A percentile compares a stretch with the other conserved stretches of the same genome.
These are phyloP conservation scores for Hypoxylon sp. DNA, from an alignment of 2,329 filamentous ascomycete species.

Conservation along the genomic window DNA sequence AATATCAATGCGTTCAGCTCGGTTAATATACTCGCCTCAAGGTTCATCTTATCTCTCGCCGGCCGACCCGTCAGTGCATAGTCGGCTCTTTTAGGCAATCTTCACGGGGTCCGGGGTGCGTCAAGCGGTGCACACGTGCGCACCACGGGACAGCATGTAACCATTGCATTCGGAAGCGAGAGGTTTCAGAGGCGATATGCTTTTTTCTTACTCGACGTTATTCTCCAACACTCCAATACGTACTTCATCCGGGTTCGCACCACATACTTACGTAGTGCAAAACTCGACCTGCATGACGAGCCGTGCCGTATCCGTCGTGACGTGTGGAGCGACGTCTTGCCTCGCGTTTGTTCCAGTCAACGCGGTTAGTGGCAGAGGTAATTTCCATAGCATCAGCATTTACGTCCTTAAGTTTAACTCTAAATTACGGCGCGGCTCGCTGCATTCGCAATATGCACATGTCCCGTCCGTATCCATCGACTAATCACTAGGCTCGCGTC, in stretches of 20 bases:
- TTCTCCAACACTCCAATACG: slow-evolving; percentile 3
- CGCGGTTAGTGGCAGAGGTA: slow-evolving; percentile 36
- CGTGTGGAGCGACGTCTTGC: slow-evolving; percentile 2
- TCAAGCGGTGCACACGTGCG: slow-evolving; percentile 44
- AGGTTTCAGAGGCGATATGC: slow-evolving; percentile 24
- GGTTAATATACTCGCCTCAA: slow-evolving; percentile 27
- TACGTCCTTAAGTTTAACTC: slow-evolving; percentile 36
- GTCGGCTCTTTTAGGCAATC: slow-evolving; percentile 16
- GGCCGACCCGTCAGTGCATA: slow-evolving; percentile 17
- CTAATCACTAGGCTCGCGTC: slow-evolving; percentile 12
- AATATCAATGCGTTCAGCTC: slow-evolving; percentile 25
- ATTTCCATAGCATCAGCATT: slow-evolving; percentile 22
- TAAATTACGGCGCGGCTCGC: slow-evolving; percentile 38
- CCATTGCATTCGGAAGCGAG: slow-evolving; percentile 33
- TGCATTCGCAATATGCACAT: slow-evolving; percentile 40
- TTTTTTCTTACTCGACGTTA: slow-evolving; percentile 25
- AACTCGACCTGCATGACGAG: slow-evolving; percentile 34
- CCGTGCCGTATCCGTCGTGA: slow-evolving; percentile 38
- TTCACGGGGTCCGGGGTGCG: slow-evolving; percentile 39
- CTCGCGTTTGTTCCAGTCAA: slow-evolving; percentile 11
- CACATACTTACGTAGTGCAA: slow-evolving; percentile 12
- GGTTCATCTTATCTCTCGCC: slow-evolving; percentile 28
- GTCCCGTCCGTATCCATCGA: slow-evolving; percentile 20
- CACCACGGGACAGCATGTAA: slow-evolving; percentile 41
- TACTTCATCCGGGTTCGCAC: slow-evolving; percentile 15